Conservation (phyloP, 2,329 filamentous ascomycete genomes). For the Claviceps spartinae region DNA sequence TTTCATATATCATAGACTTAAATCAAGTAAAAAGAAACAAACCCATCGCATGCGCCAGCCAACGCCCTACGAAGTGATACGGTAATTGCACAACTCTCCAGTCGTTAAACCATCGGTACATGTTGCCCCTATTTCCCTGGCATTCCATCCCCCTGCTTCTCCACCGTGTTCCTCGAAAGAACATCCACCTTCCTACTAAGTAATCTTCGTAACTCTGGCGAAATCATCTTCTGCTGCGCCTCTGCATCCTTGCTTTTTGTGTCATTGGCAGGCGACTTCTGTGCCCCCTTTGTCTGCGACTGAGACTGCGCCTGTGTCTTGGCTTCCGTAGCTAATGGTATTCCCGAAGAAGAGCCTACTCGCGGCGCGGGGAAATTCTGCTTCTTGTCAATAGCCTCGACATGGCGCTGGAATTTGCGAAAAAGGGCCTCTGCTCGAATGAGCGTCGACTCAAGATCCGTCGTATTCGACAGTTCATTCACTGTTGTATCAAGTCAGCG, state of each 20-base stretch:
- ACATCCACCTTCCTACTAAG: slow-evolving; percentile 35
- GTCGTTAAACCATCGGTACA: not conserved
- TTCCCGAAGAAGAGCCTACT: slow-evolving; percentile 7
- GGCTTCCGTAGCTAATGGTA: not conserved
- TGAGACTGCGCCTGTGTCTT: not conserved
- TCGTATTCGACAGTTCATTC: slow-evolving; percentile 86
- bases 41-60: not conserved
- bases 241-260: slow-evolving; percentile 23
- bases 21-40: not conserved
- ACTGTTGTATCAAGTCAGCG: slow-evolving; percentile 36
- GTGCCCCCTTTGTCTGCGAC: not conserved
- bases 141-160: slow-evolving; percentile 23
- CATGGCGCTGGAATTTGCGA: slow-evolving; percentile 70
- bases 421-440: slow-evolving; percentile 83
- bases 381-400: slow-evolving; percentile 88
- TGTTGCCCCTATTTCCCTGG: slow-evolving; percentile 14
- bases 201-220: slow-evolving; percentile 41
- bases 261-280: slow-evolving; percentile 5
- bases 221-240: slow-evolving; percentile 33
- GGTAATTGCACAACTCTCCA: not conserved
- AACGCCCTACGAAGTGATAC: not conserved
- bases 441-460: slow-evolving; percentile 77
- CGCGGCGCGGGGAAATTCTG: slow-evolving; percentile 58
- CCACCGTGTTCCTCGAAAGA: slow-evolving; percentile 24
- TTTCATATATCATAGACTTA: not conserved